Evolutionary conservation across 257 asterid genomes (phyloP).

Genomic region (Sherardia arvensis): DNA sequence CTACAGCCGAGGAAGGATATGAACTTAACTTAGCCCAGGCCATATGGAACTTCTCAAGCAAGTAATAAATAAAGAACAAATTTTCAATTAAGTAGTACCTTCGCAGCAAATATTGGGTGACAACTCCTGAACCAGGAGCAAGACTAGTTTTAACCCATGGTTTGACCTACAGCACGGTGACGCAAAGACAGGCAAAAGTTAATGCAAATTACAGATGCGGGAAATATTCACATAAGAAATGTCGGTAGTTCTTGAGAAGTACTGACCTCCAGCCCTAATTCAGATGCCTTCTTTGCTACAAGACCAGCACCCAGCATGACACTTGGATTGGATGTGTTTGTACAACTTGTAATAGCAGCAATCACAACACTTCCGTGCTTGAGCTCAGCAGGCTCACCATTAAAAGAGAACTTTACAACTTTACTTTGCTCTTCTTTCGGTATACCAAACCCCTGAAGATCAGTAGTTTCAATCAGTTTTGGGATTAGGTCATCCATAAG

Average conservation of each 20-base stretch:
- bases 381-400: conserved; percentile 73
- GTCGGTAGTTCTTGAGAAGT: not conserved
- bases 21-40: conserved; percentile 2
- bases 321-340: conserved; percentile 95
- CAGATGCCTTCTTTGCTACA: conserved; percentile 91
- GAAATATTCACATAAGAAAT: not conserved
- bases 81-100: conserved; percentile 35
- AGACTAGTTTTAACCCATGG: conserved; percentile 97
- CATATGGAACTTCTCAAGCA: not conserved
- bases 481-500: not conserved
- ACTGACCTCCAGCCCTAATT: conserved; percentile 82
- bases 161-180: conserved; percentile 52
- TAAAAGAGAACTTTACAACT: conserved; percentile 59
- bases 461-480: not conserved
- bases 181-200: not conserved
- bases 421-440: conserved; percentile 71
- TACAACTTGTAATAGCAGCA: conserved; percentile 93
- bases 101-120: conserved; percentile 73
- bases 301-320: conserved; percentile 99
- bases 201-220: not conserved
- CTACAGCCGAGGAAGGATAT: conserved; percentile 24
- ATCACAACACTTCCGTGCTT: conserved; percentile 92
- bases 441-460: conserved; percentile 69
- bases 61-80: not conserved
- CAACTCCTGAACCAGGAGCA: conserved; percentile 98